phyloP scores from a whole-genome alignment of 208 protist species.

The Blastocrithidia nonstop region DNA sequence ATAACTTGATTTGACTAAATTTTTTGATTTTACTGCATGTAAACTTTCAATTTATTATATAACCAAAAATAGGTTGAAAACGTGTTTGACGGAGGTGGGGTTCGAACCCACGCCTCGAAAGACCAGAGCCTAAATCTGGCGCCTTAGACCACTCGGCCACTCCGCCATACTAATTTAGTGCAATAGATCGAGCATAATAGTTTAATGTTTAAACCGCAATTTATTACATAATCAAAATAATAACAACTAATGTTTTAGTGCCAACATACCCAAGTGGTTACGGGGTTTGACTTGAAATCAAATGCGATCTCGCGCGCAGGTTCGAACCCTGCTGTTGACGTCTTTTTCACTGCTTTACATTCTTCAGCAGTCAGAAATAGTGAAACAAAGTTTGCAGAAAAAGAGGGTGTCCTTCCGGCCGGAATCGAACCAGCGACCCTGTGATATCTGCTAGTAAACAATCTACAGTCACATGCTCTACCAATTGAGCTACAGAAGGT shows the following conservation, averaged over 20 bases:
- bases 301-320: constrained; percentile 82
- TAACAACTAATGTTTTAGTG: constrained; percentile 1
- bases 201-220: neutral
- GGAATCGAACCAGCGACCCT: constrained; percentile 55
- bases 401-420: constrained; percentile 24
- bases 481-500: constrained; percentile 49
- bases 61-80: neutral
- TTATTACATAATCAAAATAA: neutral
- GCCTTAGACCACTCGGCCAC: constrained; percentile 43
- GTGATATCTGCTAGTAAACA: constrained; percentile 23
- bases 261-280: constrained; percentile 82
- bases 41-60: too few relatives aligned
- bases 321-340: constrained; percentile 74
- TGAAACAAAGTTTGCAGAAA: too few relatives aligned
- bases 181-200: neutral
- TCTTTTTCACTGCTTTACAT: too few relatives aligned
- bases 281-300: constrained; percentile 86
- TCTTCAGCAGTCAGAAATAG: too few relatives aligned
- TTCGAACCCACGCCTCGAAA: constrained; percentile 61
- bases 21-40: too few relatives aligned
- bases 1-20: too few relatives aligned
- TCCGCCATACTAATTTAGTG: neutral
- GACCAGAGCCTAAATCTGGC: constrained; percentile 69
- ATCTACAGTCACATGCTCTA: constrained; percentile 51
- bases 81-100: constrained; percentile 36